These are phyloP conservation scores for Hypomyces perniciosus DNA, from an alignment of 2,329 filamentous ascomycete genomes.

Conservation along the genomic window DNA sequence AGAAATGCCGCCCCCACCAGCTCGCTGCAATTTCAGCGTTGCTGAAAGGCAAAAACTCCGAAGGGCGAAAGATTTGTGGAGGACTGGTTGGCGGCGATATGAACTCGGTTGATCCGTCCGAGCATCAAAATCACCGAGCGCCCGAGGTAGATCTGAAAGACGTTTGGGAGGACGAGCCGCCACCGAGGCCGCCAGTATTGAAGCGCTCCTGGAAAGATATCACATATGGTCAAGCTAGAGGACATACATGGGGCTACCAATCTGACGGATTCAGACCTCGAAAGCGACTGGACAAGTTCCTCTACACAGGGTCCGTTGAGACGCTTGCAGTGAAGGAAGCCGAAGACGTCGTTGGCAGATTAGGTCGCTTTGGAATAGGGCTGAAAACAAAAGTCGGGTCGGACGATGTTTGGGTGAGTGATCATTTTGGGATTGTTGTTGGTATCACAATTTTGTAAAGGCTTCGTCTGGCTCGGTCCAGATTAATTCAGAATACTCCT, in stretches of 20 bases:
- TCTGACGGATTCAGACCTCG: background rate
- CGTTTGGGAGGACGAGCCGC: background rate
- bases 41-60: background rate
- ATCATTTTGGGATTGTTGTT: background rate
- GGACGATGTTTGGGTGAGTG: background rate
- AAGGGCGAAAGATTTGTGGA: background rate
- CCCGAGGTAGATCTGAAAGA: background rate
- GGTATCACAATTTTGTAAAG: background rate
- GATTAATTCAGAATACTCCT: too few species aligned
- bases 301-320: background rate
- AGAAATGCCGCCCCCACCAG: background rate
- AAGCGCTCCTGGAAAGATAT: background rate
- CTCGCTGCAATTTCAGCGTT: background rate
- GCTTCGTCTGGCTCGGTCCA: too few species aligned
- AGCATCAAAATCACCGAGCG: background rate
- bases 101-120: background rate
- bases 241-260: background rate
- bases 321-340: background rate
- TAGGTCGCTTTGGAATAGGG: background rate
- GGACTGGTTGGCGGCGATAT: background rate
- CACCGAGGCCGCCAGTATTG: background rate
- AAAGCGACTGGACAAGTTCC: background rate
- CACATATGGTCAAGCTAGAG: background rate
- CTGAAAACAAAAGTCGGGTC: background rate
- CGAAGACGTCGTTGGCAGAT: background rate